phyloP scores from a whole-genome alignment of 495 filamentous ascomycete species.

The Diplogelasinospora grovesii region DNA sequence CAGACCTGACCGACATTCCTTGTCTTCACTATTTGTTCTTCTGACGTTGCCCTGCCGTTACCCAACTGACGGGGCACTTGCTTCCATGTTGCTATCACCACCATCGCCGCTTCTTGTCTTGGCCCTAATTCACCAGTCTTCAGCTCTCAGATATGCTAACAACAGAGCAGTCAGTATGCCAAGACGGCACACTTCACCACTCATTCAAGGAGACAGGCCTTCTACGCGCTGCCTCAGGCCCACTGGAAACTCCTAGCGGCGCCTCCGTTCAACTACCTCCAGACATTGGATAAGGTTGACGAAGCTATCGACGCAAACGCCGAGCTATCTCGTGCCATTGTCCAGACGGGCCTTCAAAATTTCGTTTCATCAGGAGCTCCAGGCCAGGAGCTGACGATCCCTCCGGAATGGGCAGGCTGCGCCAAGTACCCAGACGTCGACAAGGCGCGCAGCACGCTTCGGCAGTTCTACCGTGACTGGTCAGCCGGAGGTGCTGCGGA shows the following conservation, averaged over 20 bases:
- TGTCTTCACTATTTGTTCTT: too few species aligned
- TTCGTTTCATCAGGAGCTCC: conserved; percentile 46
- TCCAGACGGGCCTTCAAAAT: conserved; percentile 56
- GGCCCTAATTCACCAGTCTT: too few species aligned
- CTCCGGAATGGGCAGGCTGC: conserved; percentile 54
- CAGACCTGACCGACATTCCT: too few species aligned
- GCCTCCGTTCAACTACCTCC: conserved; percentile 74
- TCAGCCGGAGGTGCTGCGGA: conserved; percentile 68
- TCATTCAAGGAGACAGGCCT: conserved; percentile 78
- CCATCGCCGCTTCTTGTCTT: too few species aligned
- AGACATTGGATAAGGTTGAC: conserved; percentile 70
- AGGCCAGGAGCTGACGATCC: conserved; percentile 19
- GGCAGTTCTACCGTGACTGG: conserved; percentile 96
- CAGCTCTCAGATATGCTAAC: conserved; percentile 1
- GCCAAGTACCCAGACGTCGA: conserved; percentile 69
- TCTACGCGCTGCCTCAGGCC: conserved; percentile 77
- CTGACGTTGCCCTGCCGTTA: too few species aligned
- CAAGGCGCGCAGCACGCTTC: conserved; percentile 82
- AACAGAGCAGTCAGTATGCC: conserved; percentile 66
- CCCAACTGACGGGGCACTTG: too few species aligned
- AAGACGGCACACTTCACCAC: conserved; percentile 75
- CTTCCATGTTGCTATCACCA: too few species aligned
- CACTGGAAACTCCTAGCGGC: conserved; percentile 77
- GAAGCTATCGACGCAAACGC: conserved; percentile 86
- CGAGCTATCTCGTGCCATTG: conserved; percentile 70